Evolutionary conservation across 2,329 filamentous ascomycete species (phyloP), one percentile per base, ranked within the genome.

Genomic region (Neofusicoccum ribis): DNA sequence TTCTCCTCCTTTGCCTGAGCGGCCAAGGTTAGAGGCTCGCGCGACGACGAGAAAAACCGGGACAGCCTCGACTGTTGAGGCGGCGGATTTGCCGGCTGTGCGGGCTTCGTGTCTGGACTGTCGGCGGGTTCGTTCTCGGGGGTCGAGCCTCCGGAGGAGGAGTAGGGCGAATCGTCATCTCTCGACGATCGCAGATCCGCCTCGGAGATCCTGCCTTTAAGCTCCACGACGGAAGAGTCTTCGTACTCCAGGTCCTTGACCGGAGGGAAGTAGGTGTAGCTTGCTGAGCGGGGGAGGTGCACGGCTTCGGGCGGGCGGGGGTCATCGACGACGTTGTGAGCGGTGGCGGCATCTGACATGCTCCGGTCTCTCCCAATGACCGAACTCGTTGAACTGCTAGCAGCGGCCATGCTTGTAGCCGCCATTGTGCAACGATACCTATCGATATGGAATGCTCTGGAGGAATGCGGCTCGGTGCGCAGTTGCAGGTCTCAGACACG

Each of bases 141-240:
- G 58, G 79, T 82, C 9, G 78, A 80, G 64, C 77, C 78, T 31
- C 76, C 80, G 17, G 80, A 81, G 17, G 79, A 80, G 62, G 77
- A 76, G 67, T 73, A 74, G 12, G 74, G 74, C 3, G 70, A 70
- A 66, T 81, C 79, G 47, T 69, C 73, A 50, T 66, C 69, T 63
- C 65, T 67, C 17, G 68, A 66, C 9, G 64, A 39, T 44, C 73
- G 70, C 61, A 75, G 66, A 36, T 77, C 73, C 23, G 76, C 73
- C 43, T 77, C 75, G 3, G 73, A 72, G 49, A 73, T 71, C 8
- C 68, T 70, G 34, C 71, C 71, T 65, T 72, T 74, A 43, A 72
- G 66, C 52, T 73, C 73, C 37, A 73, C 68, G 50, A 72, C 68
- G 27, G 70, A 67, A 31, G 73, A 61, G 52, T 72, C 73, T n/a